phyloP scores from a whole-genome alignment of 345 rosid genomes.

The Dipteronia dyeriana region DNA sequence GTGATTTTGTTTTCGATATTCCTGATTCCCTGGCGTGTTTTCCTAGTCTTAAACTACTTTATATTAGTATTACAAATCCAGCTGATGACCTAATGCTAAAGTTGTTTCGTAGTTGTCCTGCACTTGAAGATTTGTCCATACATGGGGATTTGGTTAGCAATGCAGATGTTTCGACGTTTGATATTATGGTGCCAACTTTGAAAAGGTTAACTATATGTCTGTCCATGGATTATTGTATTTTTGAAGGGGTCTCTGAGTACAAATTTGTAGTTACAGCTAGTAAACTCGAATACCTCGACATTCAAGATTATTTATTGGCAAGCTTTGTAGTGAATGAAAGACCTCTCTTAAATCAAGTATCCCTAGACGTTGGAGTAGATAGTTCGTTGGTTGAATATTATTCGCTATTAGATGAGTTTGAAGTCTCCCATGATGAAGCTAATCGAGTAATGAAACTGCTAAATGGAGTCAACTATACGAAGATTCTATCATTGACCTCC shows the following conservation, averaged over 20 bases:
- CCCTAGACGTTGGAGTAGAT: background rate
- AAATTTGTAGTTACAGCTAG: background rate
- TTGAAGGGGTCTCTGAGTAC: background rate
- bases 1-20: background rate
- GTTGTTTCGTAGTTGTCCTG: background rate
- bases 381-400: too few relatives aligned
- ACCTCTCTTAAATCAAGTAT: background rate
- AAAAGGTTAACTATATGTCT: background rate
- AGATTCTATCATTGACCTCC: background rate
- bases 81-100: background rate
- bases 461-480: background rate
- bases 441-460: background rate
- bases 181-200: background rate
- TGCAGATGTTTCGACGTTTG: background rate
- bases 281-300: background rate
- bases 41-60: conserved; percentile 8
- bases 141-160: background rate
- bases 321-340: background rate
- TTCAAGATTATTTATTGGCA: background rate
- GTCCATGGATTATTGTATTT: too few relatives aligned
- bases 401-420: background rate
- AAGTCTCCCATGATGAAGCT: background rate
- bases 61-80: background rate
- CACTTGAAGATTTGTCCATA: background rate
- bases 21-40: background rate